A percentile compares a stretch with the other conserved stretches of the same genome.
These are phyloP conservation scores for Phytopythium aichiense DNA, from an alignment of 352 stramenopile genomes.

Conservation along the genomic window DNA sequence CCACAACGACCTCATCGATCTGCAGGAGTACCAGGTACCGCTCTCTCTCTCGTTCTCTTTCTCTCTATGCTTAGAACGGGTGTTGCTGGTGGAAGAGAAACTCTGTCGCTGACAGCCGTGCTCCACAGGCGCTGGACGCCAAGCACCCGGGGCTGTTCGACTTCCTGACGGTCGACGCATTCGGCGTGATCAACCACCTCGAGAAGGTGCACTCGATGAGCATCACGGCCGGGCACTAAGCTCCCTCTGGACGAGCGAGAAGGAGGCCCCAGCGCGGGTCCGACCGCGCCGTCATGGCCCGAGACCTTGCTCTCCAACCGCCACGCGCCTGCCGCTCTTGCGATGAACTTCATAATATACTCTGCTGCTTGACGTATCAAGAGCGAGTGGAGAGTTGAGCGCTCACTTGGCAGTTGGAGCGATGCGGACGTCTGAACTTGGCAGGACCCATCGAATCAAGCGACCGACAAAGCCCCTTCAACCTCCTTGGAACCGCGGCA, in stretches of 20 bases:
- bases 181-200: conserved; percentile 78
- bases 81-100: neutral
- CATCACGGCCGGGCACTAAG: conserved; percentile 33
- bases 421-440: too few species aligned
- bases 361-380: neutral
- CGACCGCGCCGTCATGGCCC: neutral
- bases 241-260: neutral
- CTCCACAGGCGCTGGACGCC: conserved; percentile 53
- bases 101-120: neutral
- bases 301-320: neutral
- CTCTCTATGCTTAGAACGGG: neutral
- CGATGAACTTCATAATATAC: neutral
- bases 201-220: conserved; percentile 83
- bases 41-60: neutral
- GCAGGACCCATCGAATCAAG: too few species aligned
- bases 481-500: too few species aligned
- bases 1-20: conserved; percentile 69
- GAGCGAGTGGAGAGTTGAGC: too few species aligned
- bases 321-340: neutral
- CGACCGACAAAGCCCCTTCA: too few species aligned
- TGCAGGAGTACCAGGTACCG: conserved; percentile 75
- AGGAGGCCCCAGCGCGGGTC: neutral
- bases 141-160: conserved; percentile 83
- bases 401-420: too few species aligned
- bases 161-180: conserved; percentile 83